phyloP scores from a whole-genome alignment of 2,329 filamentous ascomycete species.

The Parastagonospora avenae region DNA sequence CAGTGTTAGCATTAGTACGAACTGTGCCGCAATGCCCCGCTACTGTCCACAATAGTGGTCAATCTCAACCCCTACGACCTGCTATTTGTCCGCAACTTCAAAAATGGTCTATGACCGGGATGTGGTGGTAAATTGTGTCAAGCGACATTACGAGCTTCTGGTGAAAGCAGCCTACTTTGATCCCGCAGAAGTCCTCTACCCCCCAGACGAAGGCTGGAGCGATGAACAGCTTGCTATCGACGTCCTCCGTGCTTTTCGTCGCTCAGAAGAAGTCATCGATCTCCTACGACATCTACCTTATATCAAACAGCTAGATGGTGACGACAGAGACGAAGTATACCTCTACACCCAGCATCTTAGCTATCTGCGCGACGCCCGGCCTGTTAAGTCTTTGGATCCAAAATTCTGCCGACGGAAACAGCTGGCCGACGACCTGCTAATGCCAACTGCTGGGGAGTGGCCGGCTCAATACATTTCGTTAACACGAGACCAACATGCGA shows the following conservation, averaged over 20 bases:
- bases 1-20: neutral
- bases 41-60: conserved; percentile 1
- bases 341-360: conserved; percentile 3
- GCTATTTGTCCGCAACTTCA: neutral
- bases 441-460: conserved; percentile 2
- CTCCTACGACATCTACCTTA: conserved; percentile 13
- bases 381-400: conserved; percentile 1
- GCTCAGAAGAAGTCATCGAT: conserved; percentile 12
- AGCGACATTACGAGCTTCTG: conserved; percentile 8
- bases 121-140: conserved; percentile 8
- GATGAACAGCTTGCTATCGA: conserved; percentile 11
- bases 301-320: neutral
- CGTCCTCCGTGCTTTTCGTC: conserved; percentile 5
- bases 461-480: conserved; percentile 7
- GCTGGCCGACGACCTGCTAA: conserved; percentile 1
- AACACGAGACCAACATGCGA: conserved; percentile 5
- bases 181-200: conserved; percentile 2
- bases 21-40: neutral
- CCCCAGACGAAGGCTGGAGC: conserved; percentile 11
- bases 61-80: neutral
- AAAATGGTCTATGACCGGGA: conserved; percentile 8
- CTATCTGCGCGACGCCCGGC: conserved; percentile 8
- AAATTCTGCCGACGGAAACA: conserved; percentile 4
- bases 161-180: conserved; percentile 9
- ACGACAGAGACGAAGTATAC: conserved; percentile 5